These are phyloP conservation scores for Mycosarcoma mackinlayi DNA, from an alignment of 1,284 basidiomycete species.

Conservation along the genomic window DNA sequence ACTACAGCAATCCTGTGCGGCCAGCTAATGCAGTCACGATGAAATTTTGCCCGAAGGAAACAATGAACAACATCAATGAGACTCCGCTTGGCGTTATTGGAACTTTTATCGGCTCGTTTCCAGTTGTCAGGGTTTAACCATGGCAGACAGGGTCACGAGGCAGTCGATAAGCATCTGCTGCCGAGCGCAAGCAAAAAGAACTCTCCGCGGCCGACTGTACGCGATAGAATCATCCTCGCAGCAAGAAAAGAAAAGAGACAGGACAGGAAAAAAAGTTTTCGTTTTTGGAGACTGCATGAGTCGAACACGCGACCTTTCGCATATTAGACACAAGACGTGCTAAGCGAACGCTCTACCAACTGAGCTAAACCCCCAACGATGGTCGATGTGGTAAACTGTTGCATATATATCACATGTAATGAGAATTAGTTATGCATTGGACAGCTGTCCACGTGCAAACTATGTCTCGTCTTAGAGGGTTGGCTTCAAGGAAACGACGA, in stretches of 20 bases:
- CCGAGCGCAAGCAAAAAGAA: constrained; percentile 23
- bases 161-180: too few species aligned
- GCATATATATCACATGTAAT: too few species aligned
- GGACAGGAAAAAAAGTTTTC: constrained; percentile 3
- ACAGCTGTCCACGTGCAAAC: too few species aligned
- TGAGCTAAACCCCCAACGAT: constrained; percentile 57
- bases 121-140: constrained; percentile 8
- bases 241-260: background rate
- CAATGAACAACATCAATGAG: background rate
- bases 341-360: constrained; percentile 61
- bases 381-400: too few species aligned
- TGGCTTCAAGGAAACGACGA: too few species aligned
- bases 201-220: constrained; percentile 2
- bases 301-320: constrained; percentile 60
- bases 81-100: background rate
- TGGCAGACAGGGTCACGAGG: constrained; percentile 25
- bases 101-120: background rate
- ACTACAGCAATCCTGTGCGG: too few species aligned
- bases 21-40: too few species aligned
- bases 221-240: too few species aligned
- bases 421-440: too few species aligned
- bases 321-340: constrained; percentile 35
- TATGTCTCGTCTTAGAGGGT: too few species aligned
- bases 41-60: too few species aligned
- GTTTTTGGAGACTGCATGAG: constrained; percentile 53